Percentiles rank a stretch among this genome's conserved stretches.
Conservation (phyloP, 495 filamentous ascomycete species). For the Corynascus novoguineensis region DNA sequence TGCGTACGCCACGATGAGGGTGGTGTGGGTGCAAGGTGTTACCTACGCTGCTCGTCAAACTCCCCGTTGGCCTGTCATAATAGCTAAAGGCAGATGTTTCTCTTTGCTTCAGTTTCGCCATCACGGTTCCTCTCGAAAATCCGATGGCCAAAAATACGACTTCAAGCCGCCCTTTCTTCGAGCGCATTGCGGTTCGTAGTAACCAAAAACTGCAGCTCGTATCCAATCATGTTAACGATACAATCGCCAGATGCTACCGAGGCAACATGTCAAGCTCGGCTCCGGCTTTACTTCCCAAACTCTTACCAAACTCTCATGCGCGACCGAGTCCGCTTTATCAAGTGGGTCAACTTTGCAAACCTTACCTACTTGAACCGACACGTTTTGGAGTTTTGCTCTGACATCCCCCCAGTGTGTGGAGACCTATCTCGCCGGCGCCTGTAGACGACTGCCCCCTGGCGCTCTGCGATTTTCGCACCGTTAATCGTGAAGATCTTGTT, state of each 20-base stretch:
- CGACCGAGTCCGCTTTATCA: slow-evolving; percentile 12
- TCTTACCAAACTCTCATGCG: slow-evolving; percentile 4
- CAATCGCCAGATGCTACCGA: slow-evolving; percentile 7
- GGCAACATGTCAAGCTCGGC: slow-evolving; percentile 4
- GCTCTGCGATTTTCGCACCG: slow-evolving; percentile 14
- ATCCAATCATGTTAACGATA: background rate
- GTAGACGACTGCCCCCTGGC: slow-evolving; percentile 15
- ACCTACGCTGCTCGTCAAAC: background rate
- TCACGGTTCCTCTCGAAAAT: background rate
- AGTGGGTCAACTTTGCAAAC: slow-evolving; percentile 1
- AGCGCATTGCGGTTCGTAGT: slow-evolving; percentile 6
- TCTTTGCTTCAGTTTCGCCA: slow-evolving; percentile 1
- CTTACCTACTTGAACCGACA: too few species aligned
- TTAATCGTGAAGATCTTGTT: slow-evolving; percentile 8
- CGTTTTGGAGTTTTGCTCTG: too few species aligned
- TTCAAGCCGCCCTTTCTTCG: slow-evolving; percentile 11
- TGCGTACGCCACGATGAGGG: background rate
- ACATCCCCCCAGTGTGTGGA: slow-evolving; percentile 7
- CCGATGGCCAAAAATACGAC: background rate
- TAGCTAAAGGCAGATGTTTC: background rate
- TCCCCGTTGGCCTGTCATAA: too few species aligned
- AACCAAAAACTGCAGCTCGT: background rate
- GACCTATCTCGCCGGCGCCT: slow-evolving; percentile 10
- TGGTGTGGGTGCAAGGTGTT: background rate
- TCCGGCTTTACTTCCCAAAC: slow-evolving; percentile 11